Percentiles rank a stretch among this genome's conserved stretches.
Conservation (phyloP, 805 yeast species). For the Brettanomyces custersianus region DNA sequence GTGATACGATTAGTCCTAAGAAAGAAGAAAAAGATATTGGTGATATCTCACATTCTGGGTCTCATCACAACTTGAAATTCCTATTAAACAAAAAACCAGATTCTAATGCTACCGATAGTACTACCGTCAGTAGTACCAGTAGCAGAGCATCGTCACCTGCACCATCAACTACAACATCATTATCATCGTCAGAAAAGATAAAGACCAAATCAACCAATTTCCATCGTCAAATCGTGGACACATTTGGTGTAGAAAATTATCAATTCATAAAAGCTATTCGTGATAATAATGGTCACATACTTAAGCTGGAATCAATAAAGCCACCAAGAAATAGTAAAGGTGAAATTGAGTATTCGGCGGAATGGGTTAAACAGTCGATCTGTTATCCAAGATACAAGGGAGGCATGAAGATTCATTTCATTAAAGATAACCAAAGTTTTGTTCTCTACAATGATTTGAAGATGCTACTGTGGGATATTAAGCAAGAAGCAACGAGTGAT, state of each 20-base stretch:
- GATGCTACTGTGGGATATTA: conserved; percentile 23
- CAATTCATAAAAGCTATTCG: conserved; percentile 30
- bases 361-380: conserved; percentile 30
- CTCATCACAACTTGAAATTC: not conserved
- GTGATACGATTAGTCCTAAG: not conserved
- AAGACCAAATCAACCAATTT: conserved; percentile 8
- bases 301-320: conserved; percentile 28
- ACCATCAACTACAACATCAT: too few species aligned
- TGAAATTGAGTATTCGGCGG: conserved; percentile 16
- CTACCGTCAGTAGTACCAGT: too few species aligned
- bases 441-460: conserved; percentile 22
- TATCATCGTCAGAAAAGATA: too few species aligned
- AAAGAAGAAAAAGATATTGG: too few species aligned
- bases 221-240: conserved; percentile 11
- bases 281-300: conserved; percentile 28
- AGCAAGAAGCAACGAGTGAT: conserved; percentile 10
- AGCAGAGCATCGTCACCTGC: too few species aligned
- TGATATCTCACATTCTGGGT: too few species aligned
- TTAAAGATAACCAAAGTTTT: conserved; percentile 11
- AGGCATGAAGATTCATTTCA: conserved; percentile 32
- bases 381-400: conserved; percentile 37
- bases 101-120: too few species aligned
- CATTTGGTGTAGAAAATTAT: conserved; percentile 14
- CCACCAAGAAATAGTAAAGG: conserved; percentile 10
- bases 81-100: not conserved